Evolutionary conservation across 768 basidiomycete species (phyloP), one percentile per base, ranked within the genome.

Genomic region (Russula dissimulans): DNA sequence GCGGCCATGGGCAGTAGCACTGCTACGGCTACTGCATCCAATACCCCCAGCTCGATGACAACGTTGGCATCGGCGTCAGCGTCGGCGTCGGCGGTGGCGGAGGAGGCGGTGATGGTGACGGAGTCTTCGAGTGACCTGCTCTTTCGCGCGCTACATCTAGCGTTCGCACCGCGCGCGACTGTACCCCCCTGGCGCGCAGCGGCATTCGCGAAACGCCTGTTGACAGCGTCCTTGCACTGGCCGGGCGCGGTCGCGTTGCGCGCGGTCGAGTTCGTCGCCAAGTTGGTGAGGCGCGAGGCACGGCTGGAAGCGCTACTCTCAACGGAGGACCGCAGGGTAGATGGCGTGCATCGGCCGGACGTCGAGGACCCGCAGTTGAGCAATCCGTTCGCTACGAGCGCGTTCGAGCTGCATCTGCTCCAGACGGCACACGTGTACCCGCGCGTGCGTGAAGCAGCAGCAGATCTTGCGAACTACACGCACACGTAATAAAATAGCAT

Each of bases 161-260:
- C 87, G 45, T 95, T 98, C 77, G 84, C 88, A 55, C 85, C 90
- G 26, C 82, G 84, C 51, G 78, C 78, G 18, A 75, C 81, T 55
- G 80, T 81, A 31, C 82, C 91, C 29, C 75, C 86, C 62, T 80
- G 85, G 81, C 86, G 92, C 66, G 81, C 86, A 45, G 91, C 93
- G 46, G 92, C 95, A 3, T 98, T 98, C 72, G 81, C 89, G 56
- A 98, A 98, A 74, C 89, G 95, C n/a, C 79, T 98, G 49, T 77
- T 95, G 32, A 79, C 81, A 50, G 85, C 86, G 38, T 82, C 87
- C 5, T 77, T 98, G 43, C 85, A 89, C 68, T 94, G 95, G 85
- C 81, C 94, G 0, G 78, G 90, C 4, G 67, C 72, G 1, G 76
- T 81, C 11, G 83, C 85, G 18, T 73, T 86, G 47, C 84, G 86